phyloP scores from a whole-genome alignment of 257 asterid species.

The Primulina huaijiensis region DNA sequence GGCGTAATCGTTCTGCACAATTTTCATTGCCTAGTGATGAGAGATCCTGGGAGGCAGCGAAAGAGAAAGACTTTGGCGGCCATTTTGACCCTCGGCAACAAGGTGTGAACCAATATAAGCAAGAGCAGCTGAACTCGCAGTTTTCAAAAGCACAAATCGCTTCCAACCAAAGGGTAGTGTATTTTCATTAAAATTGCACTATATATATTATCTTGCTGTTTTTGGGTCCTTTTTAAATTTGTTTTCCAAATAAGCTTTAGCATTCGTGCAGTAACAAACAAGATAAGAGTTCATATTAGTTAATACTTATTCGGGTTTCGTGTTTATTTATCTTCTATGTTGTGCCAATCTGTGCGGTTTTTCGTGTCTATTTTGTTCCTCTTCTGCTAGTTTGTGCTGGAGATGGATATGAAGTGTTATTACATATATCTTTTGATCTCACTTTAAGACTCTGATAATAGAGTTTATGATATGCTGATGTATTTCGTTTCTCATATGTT shows the following conservation, averaged over 20 bases:
- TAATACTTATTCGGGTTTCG: not conserved
- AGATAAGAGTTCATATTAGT: not conserved
- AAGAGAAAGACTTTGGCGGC: conserved; percentile 38
- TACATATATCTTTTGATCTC: not conserved
- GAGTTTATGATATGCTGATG: not conserved
- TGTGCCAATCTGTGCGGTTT: not conserved
- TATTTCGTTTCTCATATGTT: not conserved
- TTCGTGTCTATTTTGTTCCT: no score
- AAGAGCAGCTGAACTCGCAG: conserved; percentile 30
- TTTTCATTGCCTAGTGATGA: conserved; percentile 38
- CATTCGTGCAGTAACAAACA: not conserved
- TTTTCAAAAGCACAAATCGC: conserved; percentile 49
- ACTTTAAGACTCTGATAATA: not conserved
- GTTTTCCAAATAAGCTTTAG: not conserved
- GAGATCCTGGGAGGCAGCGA: conserved; percentile 48
- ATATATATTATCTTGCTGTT: not conserved
- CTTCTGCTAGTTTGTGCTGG: not conserved
- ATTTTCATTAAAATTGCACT: not conserved
- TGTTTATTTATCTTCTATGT: not conserved
- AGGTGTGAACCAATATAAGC: conserved; percentile 39
- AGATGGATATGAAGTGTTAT: not conserved
- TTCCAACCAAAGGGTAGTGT: conserved; percentile 51
- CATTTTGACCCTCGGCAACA: conserved; percentile 43
- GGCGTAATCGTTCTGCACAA: conserved; percentile 51
- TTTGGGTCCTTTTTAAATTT: not conserved